phyloP scores from a whole-genome alignment of 2,329 filamentous ascomycete species.

The Bipolaris zeicola region DNA sequence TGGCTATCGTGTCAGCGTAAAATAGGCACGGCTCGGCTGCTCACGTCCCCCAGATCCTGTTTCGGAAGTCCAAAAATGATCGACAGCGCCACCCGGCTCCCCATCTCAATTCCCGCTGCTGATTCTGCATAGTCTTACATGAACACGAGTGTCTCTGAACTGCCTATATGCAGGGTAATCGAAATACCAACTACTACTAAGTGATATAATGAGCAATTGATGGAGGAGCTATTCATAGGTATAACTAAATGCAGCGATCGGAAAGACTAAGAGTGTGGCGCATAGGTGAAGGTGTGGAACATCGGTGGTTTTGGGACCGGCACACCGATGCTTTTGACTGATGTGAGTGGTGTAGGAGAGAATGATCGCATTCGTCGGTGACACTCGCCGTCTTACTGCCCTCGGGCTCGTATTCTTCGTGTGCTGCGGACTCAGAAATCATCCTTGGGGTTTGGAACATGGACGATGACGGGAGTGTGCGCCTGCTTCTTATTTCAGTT shows the following conservation, averaged over 20 bases:
- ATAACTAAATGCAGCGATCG: neutral
- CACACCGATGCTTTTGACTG: constrained; percentile 12
- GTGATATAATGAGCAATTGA: constrained; percentile 3
- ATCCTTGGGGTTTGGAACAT: constrained; percentile 3
- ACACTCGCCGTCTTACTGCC: constrained; percentile 8
- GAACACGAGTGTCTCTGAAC: neutral
- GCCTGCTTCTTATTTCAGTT: constrained; percentile 6
- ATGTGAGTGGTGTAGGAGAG: constrained; percentile 11
- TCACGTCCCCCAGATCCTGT: constrained; percentile 1
- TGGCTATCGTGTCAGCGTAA: neutral
- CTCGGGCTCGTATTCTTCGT: constrained; percentile 4
- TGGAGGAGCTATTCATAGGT: constrained; percentile 11
- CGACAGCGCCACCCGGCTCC: constrained; percentile 10
- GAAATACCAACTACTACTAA: neutral
- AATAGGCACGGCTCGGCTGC: neutral
- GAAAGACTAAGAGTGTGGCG: constrained; percentile 6
- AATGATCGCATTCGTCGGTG: constrained; percentile 7
- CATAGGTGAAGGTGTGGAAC: constrained; percentile 9
- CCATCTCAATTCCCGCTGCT: constrained; percentile 13
- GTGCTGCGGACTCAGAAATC: constrained; percentile 13
- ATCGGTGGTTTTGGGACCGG: constrained; percentile 10
- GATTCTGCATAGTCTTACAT: constrained; percentile 7
- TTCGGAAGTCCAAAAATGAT: constrained; percentile 2
- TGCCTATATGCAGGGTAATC: constrained; percentile 1
- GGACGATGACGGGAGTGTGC: neutral